Percentiles rank a stretch among this genome's conserved stretches.
Evolutionary conservation across 495 filamentous ascomycete genomes (phyloP).

Genomic region (Mytilinidion resinicola): DNA sequence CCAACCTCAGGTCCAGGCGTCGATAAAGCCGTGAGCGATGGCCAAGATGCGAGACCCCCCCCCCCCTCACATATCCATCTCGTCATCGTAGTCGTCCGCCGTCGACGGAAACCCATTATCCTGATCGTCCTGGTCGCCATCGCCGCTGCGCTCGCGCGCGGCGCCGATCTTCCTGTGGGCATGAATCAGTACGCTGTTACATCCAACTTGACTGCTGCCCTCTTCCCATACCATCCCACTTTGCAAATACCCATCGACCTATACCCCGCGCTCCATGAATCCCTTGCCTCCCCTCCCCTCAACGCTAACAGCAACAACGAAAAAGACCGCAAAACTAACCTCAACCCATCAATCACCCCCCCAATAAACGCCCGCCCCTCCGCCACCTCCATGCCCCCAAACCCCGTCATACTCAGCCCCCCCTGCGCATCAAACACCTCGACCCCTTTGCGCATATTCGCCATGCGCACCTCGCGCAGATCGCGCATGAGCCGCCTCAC

Average conservation of each 20-base stretch:
- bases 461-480: constrained; percentile 77
- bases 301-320: background rate
- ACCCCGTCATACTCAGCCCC: constrained; percentile 68
- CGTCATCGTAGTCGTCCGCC: constrained; percentile 31
- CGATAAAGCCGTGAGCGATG: too few relatives aligned
- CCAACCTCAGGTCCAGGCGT: too few relatives aligned
- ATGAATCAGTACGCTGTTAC: too few relatives aligned
- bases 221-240: constrained; percentile 21
- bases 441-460: constrained; percentile 76
- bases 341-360: constrained; percentile 80
- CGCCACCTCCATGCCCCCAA: constrained; percentile 84
- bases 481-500: constrained; percentile 73
- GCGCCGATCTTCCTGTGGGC: constrained; percentile 36
- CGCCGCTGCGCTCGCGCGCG: constrained; percentile 35
- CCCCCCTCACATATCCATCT: constrained; percentile 29
- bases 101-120: constrained; percentile 34
- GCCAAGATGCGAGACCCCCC: too few relatives aligned
- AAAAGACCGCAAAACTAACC: constrained; percentile 37
- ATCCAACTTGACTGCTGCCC: constrained; percentile 27
- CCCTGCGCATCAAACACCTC: constrained; percentile 65
- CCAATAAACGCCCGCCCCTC: constrained; percentile 80
- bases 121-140: constrained; percentile 35
- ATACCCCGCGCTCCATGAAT: background rate
- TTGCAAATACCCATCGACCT: background rate
- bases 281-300: background rate